phyloP scores from a whole-genome alignment of 1,284 basidiomycete species.

The Prillingera fragicola region DNA sequence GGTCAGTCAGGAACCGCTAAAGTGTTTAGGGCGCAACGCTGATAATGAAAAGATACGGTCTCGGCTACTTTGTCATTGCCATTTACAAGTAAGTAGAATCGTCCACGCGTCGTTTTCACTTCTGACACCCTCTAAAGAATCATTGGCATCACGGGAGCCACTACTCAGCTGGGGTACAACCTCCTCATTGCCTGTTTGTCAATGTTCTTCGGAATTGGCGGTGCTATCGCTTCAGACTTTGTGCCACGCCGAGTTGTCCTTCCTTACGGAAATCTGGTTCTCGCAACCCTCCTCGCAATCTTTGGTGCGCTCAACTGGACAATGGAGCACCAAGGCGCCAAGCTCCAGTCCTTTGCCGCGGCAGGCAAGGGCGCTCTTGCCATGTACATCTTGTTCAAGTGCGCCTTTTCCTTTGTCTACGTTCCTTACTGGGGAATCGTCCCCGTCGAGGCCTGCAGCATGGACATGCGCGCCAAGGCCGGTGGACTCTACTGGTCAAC shows the following conservation, averaged over 20 bases:
- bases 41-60: too few species aligned
- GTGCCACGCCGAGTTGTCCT: conserved; percentile 12
- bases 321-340: background rate
- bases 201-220: too few species aligned
- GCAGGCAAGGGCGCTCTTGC: background rate
- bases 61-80: too few species aligned
- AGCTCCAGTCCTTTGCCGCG: background rate
- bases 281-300: background rate
- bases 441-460: conserved; percentile 56
- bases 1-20: too few species aligned
- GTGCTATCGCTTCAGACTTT: conserved; percentile 7
- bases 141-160: too few species aligned
- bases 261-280: conserved; percentile 12
- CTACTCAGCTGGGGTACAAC: too few species aligned
- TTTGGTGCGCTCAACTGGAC: conserved; percentile 1
- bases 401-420: conserved; percentile 31
- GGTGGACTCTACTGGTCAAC: conserved; percentile 54
- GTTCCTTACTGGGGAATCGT: conserved; percentile 53
- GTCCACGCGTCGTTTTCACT: too few species aligned
- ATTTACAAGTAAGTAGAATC: too few species aligned
- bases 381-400: conserved; percentile 1
- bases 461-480: conserved; percentile 58
- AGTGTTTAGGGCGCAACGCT: too few species aligned
- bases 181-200: too few species aligned
- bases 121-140: too few species aligned